Conservation (phyloP, 2,329 filamentous ascomycete genomes). For the Fusarium sp. region DNA sequence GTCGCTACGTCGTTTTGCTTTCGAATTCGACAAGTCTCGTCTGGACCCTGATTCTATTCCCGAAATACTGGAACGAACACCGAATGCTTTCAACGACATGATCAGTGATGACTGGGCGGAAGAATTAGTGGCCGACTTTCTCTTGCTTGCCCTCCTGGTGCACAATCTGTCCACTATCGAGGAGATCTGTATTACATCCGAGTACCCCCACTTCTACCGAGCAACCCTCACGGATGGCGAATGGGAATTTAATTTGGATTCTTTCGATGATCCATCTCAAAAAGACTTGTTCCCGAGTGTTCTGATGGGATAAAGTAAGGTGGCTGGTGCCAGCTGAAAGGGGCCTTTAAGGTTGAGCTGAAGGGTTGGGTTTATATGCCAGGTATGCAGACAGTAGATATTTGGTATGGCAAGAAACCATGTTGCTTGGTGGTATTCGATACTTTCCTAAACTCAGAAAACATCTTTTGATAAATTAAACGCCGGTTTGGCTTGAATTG, state of each 20-base stretch:
- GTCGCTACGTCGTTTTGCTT: neutral
- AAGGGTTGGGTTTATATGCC: neutral
- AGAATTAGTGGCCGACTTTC: fast-evolving
- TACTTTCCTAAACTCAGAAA: no score
- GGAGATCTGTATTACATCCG: neutral
- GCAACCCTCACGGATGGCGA: neutral
- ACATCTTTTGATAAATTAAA: neutral
- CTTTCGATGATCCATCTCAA: neutral
- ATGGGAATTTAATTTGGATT: neutral
- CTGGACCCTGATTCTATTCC: no score
- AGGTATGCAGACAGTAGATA: no score
- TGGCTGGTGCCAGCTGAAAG: neutral
- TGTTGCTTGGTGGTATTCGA: no score
- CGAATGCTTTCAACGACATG: no score
- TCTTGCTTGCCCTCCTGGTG: no score
- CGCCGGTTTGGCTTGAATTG: fast-evolving
- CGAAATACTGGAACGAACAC: no score
- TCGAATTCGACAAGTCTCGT: no score
- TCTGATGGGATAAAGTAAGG: neutral
- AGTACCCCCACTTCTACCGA: neutral
- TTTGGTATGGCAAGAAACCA: no score
- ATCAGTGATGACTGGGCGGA: no score
- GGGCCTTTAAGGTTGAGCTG: neutral
- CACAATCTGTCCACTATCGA: neutral
- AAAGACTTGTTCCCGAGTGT: fast-evolving